Evolutionary conservation across 2,329 filamentous ascomycete genomes (phyloP).

Genomic region (Colletotrichum musicola): DNA sequence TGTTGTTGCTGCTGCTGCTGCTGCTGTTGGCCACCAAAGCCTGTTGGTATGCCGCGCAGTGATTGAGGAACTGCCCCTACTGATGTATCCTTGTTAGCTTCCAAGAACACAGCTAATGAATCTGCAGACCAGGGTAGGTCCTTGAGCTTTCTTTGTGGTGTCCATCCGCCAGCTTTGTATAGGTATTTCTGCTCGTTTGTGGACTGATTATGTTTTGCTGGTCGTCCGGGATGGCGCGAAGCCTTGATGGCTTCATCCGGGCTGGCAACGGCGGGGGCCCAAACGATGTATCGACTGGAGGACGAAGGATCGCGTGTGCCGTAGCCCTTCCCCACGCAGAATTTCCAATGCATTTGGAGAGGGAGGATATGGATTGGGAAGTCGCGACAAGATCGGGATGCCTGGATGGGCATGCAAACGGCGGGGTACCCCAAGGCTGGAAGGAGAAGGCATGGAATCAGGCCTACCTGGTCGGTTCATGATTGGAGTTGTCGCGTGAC

Average conservation of each 20-base stretch:
- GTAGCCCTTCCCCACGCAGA: not conserved
- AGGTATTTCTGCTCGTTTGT: not conserved
- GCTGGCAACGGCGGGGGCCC: slow-evolving; percentile 18
- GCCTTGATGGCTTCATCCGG: not conserved
- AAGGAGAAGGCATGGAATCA: slow-evolving; percentile 39
- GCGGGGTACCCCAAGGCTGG: slow-evolving; percentile 35
- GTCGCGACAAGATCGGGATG: slow-evolving; percentile 21
- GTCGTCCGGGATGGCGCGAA: not conserved
- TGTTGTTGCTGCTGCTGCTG: slow-evolving; percentile 57
- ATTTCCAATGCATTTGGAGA: not conserved
- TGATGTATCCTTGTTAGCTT: slow-evolving; percentile 49
- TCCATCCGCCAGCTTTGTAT: not conserved
- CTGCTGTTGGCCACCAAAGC: slow-evolving; percentile 71
- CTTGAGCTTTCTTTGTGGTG: not conserved
- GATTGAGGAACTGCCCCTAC: slow-evolving; percentile 72
- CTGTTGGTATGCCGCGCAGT: slow-evolving; percentile 71
- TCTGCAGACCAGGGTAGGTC: not conserved
- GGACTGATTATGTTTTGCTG: not conserved
- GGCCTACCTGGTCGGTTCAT: slow-evolving; percentile 73
- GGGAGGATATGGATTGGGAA: not conserved
- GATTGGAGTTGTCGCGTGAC: slow-evolving; percentile 45
- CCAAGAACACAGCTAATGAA: slow-evolving; percentile 11
- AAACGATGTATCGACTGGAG: slow-evolving; percentile 5
- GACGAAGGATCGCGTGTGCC: slow-evolving; percentile 17
- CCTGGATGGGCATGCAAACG: slow-evolving; percentile 35